Conservation (phyloP, 352 stramenopile species). For the Elongisporangium anandrum region DNA sequence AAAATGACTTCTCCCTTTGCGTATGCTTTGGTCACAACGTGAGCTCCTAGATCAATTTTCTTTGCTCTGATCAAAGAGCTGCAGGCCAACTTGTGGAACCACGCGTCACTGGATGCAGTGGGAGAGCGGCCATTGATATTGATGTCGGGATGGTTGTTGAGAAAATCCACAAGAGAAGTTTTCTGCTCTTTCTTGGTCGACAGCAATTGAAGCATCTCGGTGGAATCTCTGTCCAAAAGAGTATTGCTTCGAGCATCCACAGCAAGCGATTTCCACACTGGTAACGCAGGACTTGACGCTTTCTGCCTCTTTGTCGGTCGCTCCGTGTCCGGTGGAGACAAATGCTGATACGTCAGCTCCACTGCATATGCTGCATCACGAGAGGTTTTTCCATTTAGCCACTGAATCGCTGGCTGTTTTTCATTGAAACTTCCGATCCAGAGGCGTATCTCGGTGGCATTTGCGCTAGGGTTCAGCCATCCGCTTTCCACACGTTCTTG, state of each 20-base stretch:
- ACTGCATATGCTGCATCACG: constrained; percentile 20
- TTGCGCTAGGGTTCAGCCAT: constrained; percentile 46
- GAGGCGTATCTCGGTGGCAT: constrained; percentile 37
- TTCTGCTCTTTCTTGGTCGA: constrained; percentile 16
- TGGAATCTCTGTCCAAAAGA: constrained; percentile 48
- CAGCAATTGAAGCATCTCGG: constrained; percentile 28
- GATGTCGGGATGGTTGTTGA: constrained; percentile 33
- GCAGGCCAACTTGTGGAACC: constrained; percentile 21
- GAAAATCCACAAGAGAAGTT: constrained; percentile 22
- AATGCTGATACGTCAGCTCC: constrained; percentile 13
- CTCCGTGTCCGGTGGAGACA: not conserved
- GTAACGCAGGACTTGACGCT: constrained; percentile 1
- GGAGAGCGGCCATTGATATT: not conserved
- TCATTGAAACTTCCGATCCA: constrained; percentile 66
- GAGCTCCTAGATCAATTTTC: constrained; percentile 7
- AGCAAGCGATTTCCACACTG: constrained; percentile 18
- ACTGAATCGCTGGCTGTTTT: constrained; percentile 50
- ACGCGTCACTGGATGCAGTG: constrained; percentile 4
- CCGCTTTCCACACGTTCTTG: constrained; percentile 48
- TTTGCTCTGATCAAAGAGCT: constrained; percentile 8
- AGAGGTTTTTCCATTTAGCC: constrained; percentile 15
- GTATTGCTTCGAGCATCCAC: constrained; percentile 28
- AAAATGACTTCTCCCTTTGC: constrained; percentile 27
- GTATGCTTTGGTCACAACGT: constrained; percentile 17
- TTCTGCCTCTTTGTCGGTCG: not conserved